Conservation (phyloP, 2,329 filamentous ascomycete species). For the Nannizzia gypsea region DNA sequence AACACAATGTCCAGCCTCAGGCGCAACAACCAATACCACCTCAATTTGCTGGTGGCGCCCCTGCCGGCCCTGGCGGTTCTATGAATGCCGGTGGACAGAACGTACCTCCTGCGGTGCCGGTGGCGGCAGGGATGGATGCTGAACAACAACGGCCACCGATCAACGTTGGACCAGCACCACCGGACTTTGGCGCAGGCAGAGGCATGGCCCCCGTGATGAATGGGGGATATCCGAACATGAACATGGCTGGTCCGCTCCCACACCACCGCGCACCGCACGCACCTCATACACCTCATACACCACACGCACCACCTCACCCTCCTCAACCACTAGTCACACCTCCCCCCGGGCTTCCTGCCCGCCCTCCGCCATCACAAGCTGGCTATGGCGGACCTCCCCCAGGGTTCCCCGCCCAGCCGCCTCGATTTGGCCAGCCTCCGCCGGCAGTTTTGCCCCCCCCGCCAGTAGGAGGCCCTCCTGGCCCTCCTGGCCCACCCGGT, state of each 20-base stretch:
- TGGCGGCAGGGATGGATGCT: conserved; percentile 32
- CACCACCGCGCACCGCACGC: conserved; percentile 36
- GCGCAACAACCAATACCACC: conserved; percentile 63
- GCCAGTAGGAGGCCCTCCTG: conserved; percentile 16
- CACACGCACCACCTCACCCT: conserved; percentile 30
- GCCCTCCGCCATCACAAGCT: conserved; percentile 57
- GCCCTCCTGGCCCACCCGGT: conserved; percentile 19
- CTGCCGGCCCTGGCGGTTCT: conserved; percentile 9
- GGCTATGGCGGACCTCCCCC: conserved; percentile 53
- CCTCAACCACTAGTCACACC: conserved; percentile 38
- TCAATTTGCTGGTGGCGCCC: conserved; percentile 42
- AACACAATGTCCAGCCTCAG: conserved; percentile 80
- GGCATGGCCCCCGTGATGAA: conserved; percentile 25
- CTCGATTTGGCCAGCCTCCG: conserved; percentile 30
- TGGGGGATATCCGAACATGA: conserved; percentile 32
- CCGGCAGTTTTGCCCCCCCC: conserved; percentile 39
- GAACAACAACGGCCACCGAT: conserved; percentile 28
- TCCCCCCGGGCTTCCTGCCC: conserved; percentile 48
- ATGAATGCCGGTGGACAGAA: background rate
- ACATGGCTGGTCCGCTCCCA: conserved; percentile 29
- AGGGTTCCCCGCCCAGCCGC: conserved; percentile 28
- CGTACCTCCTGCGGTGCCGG: conserved; percentile 21
- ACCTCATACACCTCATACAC: conserved; percentile 27
- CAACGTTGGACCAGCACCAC: conserved; percentile 17
- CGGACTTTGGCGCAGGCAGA: conserved; percentile 31